Base-by-base conservation (phyloP, 2,329 filamentous ascomycete genomes). In the Penicillium psychrosexuale region DNA sequence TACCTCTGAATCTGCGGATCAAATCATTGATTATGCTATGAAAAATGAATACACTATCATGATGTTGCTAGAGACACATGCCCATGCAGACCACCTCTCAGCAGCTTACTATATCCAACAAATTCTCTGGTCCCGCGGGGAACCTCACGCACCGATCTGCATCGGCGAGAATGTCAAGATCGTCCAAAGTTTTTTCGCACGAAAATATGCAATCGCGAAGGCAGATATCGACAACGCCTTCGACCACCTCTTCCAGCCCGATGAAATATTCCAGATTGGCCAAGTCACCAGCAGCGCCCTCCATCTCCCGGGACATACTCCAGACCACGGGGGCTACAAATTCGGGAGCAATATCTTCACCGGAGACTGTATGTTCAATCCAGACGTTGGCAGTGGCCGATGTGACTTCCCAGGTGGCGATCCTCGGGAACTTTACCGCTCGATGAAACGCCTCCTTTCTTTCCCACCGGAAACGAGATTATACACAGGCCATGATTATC, bases 281-380 rank as follows among this genome's bases (percentile, higher is more conserved):
- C 51, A 65, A 0, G 31, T 86, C 13, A 63, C 59, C 1, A 79
- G 70, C 0, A 71, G 65, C 2, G 82, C 77, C 0, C 64, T 86
- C 0, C 79, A 85, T 59, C 76, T 87, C 0, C 82, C 83, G 0
- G 84, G 83, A 0, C 82, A 86, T 59, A 85, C 83, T 0, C 82
- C 83, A 0, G 84, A 86, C 58, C 82, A 86, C 51, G 62, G 84
- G 13, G 84, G 83, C 0, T 87, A 87, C 57, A 68, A 71, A 33
- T 78, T 86, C 47, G 82, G 80, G 7, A 46, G 47, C 11, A 66
- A 66, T 22, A 72, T 83, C 0, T 82, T 83, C 42, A 76, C 73
- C 4, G 81, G 80, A 0, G 80, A 83, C 54, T 80, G 77, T 0
- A 69, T 83, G 30, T 82, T 83, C 58, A 71, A 81, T 47, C 69